Conservation (phyloP, 192 early-diverging fungal species). For the Podila horticola region DNA sequence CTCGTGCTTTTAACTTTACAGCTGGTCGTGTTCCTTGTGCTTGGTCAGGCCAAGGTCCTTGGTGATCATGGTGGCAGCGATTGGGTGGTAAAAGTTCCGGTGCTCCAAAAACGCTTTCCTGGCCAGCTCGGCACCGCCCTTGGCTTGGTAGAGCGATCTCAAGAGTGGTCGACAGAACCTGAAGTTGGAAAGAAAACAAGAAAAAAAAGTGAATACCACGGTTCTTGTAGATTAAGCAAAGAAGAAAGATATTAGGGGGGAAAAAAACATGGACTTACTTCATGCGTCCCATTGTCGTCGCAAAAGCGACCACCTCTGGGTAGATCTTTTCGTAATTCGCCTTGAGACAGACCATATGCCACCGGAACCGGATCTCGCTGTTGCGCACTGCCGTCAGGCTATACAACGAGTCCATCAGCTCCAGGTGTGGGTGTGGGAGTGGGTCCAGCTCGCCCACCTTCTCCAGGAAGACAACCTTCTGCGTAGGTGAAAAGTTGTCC, state of each 20-base stretch:
- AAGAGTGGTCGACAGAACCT: conserved; percentile 48
- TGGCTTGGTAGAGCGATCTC: conserved; percentile 68
- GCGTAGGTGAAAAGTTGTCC: conserved; percentile 75
- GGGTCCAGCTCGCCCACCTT: conserved; percentile 71
- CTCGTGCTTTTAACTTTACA: too few relatives aligned
- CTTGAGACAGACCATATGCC: conserved; percentile 84
- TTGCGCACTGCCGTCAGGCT: conserved; percentile 76
- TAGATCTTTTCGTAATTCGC: conserved; percentile 81
- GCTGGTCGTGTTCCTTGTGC: not conserved
- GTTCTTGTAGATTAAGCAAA: too few relatives aligned
- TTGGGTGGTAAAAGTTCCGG: conserved; percentile 92
- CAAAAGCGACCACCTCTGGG: conserved; percentile 79
- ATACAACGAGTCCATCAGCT: conserved; percentile 78
- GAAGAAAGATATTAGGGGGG: too few relatives aligned
- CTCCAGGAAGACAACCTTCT: conserved; percentile 83
- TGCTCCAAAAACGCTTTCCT: conserved; percentile 80
- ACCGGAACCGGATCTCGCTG: conserved; percentile 88
- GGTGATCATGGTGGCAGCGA: conserved; percentile 86
- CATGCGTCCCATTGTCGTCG: conserved; percentile 92
- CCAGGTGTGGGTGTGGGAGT: conserved; percentile 69
- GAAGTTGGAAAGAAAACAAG: too few relatives aligned
- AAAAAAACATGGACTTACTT: conserved; percentile 55
- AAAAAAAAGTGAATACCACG: too few relatives aligned
- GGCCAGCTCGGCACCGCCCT: conserved; percentile 81
- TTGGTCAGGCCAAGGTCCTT: conserved; percentile 71